A percentile compares a stretch with the other conserved stretches of the same genome.
Evolutionary conservation across 2,329 filamentous ascomycete species (phyloP).

Genomic region (Verticillium albo-atrum): DNA sequence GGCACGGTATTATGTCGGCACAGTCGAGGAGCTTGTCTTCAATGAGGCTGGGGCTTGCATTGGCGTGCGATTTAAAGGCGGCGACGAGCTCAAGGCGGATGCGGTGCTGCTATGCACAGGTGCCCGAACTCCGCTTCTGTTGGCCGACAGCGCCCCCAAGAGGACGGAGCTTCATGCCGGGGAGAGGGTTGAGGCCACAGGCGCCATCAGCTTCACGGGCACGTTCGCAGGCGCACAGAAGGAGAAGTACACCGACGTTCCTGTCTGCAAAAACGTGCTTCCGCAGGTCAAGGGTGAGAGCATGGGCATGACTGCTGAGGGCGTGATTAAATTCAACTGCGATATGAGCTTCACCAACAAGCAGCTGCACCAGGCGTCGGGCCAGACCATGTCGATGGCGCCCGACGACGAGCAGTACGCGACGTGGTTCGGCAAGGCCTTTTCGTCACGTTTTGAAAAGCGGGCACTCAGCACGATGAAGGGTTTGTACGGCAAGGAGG

Average conservation of each 20-base stretch:
- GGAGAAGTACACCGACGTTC: conserved; percentile 41
- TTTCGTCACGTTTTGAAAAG: conserved; percentile 39
- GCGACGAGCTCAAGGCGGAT: conserved; percentile 41
- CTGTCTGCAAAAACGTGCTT: conserved; percentile 46
- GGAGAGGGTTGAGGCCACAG: conserved; percentile 51
- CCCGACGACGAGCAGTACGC: conserved; percentile 37
- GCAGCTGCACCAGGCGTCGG: conserved; percentile 37
- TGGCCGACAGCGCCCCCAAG: conserved; percentile 45
- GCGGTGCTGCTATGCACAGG: conserved; percentile 52
- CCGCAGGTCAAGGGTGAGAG: conserved; percentile 36
- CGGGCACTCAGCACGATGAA: conserved; percentile 31
- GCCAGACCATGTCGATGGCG: conserved; percentile 48
- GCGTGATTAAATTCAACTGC: conserved; percentile 58
- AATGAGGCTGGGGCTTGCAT: conserved; percentile 37
- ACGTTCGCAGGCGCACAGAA: conserved; percentile 38
- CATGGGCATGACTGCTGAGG: conserved; percentile 39
- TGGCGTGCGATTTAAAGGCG: conserved; percentile 46
- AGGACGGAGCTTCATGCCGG: conserved; percentile 48
- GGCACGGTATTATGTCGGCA: conserved; percentile 50
- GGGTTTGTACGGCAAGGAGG: conserved; percentile 36
- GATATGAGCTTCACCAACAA: conserved; percentile 55
- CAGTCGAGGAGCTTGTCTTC: conserved; percentile 42
- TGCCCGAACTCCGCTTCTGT: conserved; percentile 49
- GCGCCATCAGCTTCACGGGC: conserved; percentile 38
- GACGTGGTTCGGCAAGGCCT: conserved; percentile 32